Evolutionary conservation across 495 filamentous ascomycete genomes (phyloP).

Genomic region (Niebla homalea): DNA sequence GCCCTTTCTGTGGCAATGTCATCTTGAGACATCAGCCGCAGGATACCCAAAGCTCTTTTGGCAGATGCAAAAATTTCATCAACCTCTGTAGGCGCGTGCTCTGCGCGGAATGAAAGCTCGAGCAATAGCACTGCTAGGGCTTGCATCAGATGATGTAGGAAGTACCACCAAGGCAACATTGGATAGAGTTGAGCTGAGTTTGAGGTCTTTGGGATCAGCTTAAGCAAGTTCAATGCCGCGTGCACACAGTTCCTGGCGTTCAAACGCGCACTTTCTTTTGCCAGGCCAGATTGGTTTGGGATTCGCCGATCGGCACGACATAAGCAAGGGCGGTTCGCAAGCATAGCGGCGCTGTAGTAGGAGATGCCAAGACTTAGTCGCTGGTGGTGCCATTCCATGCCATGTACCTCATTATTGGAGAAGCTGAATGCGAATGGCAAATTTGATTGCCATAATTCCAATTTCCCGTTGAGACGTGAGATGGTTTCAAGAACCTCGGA

Average conservation of each 20-base stretch:
- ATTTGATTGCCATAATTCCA: conserved; percentile 40
- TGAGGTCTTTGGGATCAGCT: conserved; percentile 33
- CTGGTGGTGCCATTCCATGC: conserved; percentile 23
- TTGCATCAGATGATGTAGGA: conserved; percentile 55
- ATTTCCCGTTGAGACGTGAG: conserved; percentile 32
- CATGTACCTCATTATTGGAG: conserved; percentile 19
- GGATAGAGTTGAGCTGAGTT: conserved; percentile 36
- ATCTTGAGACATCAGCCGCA: conserved; percentile 39
- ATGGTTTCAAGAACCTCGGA: conserved; percentile 46
- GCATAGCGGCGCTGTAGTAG: conserved; percentile 46
- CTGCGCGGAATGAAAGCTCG: conserved; percentile 43
- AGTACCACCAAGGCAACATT: conserved; percentile 51
- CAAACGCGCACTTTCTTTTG: conserved; percentile 40
- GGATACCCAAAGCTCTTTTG: conserved; percentile 43
- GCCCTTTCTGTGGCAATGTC: conserved; percentile 43
- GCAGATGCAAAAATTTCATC: conserved; percentile 31
- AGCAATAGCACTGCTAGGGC: conserved; percentile 46
- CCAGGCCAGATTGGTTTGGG: conserved; percentile 26
- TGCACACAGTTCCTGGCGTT: conserved; percentile 41
- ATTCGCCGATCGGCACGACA: conserved; percentile 42
- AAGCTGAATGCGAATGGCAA: conserved; percentile 42
- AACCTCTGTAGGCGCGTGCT: conserved; percentile 41
- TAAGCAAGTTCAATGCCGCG: conserved; percentile 40
- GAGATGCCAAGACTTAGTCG: conserved; percentile 38
- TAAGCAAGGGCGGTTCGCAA: conserved; percentile 51